A percentile compares a stretch with the other conserved stretches of the same genome.
phyloP scores from a whole-genome alignment of 495 filamentous ascomycete species.

The Thermochaetoides thermophila region DNA sequence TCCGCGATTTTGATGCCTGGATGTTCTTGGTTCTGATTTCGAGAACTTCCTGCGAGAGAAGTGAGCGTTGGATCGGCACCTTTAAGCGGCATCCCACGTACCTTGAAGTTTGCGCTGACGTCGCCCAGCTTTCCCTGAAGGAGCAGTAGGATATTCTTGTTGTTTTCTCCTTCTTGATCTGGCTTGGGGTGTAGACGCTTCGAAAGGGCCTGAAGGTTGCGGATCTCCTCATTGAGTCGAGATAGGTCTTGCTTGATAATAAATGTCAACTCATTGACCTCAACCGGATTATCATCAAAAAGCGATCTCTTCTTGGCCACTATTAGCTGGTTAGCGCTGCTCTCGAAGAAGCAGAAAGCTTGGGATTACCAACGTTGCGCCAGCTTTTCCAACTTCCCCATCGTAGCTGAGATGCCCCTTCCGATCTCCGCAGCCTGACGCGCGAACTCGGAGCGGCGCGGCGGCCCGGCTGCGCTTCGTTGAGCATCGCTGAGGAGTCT shows the following conservation, averaged over 20 bases:
- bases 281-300: conserved; percentile 90
- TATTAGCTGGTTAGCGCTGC: conserved; percentile 19
- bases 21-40: conserved; percentile 98
- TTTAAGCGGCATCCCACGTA: conserved; percentile 17
- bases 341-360: background rate
- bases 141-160: conserved; percentile 90
- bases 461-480: conserved; percentile 50
- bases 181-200: conserved; percentile 55
- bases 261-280: conserved; percentile 67
- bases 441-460: conserved; percentile 63
- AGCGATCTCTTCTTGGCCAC: conserved; percentile 93
- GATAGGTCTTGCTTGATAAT: conserved; percentile 96
- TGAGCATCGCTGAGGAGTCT: conserved; percentile 62
- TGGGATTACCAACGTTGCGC: conserved; percentile 57
- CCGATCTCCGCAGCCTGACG: conserved; percentile 80
- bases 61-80: background rate
- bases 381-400: conserved; percentile 83
- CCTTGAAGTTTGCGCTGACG: conserved; percentile 84
- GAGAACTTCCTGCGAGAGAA: conserved; percentile 48
- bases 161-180: conserved; percentile 89
- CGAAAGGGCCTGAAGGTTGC: conserved; percentile 55
- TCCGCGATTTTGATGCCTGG: conserved; percentile 78
- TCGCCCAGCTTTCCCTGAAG: conserved; percentile 90
- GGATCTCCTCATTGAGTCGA: conserved; percentile 75
- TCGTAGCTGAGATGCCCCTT: conserved; percentile 76